These are phyloP conservation scores for Crithidia mellificae DNA, from an alignment of 208 protist species.

Conservation along the genomic window DNA sequence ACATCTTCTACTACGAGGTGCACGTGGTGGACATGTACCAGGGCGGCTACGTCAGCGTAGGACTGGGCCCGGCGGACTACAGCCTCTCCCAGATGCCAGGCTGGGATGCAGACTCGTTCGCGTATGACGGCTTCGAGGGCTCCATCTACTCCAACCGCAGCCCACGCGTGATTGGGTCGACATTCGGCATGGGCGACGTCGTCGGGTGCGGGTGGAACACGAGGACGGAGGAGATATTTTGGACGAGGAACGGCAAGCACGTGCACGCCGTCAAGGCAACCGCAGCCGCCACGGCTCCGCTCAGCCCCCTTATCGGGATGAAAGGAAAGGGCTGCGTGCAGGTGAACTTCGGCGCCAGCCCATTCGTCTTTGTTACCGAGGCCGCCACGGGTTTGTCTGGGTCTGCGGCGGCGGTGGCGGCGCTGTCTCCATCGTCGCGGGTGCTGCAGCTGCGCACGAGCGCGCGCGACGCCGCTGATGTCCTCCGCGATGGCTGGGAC, in stretches of 20 bases:
- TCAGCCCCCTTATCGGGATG: conserved; percentile 79
- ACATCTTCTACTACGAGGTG: conserved; percentile 88
- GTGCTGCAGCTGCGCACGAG: not conserved
- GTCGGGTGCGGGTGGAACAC: conserved; percentile 87
- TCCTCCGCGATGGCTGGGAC: conserved; percentile 60
- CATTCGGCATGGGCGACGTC: conserved; percentile 76
- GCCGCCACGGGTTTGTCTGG: not conserved
- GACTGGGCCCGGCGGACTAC: conserved; percentile 78
- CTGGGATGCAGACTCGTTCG: conserved; percentile 74
- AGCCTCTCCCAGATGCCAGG: conserved; percentile 82
- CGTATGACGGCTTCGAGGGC: conserved; percentile 76
- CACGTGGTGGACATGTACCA: conserved; percentile 69
- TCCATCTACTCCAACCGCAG: conserved; percentile 61
- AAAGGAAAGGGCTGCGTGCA: conserved; percentile 70
- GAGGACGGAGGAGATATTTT: conserved; percentile 65
- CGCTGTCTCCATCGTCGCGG: not conserved
- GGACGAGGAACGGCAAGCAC: conserved; percentile 82
- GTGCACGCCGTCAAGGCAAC: conserved; percentile 43
- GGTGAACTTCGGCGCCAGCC: conserved; percentile 82
- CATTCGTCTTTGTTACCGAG: conserved; percentile 54
- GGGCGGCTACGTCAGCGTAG: conserved; percentile 65
- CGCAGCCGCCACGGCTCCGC: conserved; percentile 13
- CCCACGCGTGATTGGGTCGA: conserved; percentile 53
- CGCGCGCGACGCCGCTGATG: conserved; percentile 7
- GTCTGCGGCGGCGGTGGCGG: not conserved